A percentile compares a stretch with the other conserved stretches of the same genome.
phyloP scores from a whole-genome alignment of 2,329 filamentous ascomycete species.

The Clonostachys rhizophaga region DNA sequence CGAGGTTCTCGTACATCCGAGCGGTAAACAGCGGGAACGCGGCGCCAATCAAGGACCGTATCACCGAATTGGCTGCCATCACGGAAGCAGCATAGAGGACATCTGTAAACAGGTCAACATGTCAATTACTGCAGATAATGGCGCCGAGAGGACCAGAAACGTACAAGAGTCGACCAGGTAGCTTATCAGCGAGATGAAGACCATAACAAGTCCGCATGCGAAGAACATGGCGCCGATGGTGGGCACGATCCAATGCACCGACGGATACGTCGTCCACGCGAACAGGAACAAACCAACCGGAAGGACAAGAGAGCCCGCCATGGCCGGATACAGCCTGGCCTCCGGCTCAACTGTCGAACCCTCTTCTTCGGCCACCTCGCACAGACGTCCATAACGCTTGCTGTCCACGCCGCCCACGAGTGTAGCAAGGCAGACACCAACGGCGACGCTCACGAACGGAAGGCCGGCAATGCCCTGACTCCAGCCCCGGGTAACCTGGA shows the following conservation, averaged over 20 bases:
- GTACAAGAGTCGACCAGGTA: slow-evolving; percentile 62
- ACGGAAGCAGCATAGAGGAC: slow-evolving; percentile 64
- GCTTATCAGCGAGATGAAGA: slow-evolving; percentile 56
- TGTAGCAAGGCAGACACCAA: slow-evolving; percentile 58
- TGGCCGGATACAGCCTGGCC: slow-evolving; percentile 73
- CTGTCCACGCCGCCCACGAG: slow-evolving; percentile 63
- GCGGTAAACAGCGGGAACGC: slow-evolving; percentile 64
- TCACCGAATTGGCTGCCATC: slow-evolving; percentile 60
- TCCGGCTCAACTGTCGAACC: slow-evolving; percentile 64
- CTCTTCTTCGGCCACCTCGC: slow-evolving; percentile 30
- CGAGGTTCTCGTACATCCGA: slow-evolving; percentile 42
- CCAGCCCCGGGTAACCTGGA: slow-evolving; percentile 69
- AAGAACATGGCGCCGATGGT: slow-evolving; percentile 58
- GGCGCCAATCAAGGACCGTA: slow-evolving; percentile 64
- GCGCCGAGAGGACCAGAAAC: too few species aligned
- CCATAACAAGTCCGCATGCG: slow-evolving; percentile 51
- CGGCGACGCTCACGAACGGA: slow-evolving; percentile 69
- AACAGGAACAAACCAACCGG: slow-evolving; percentile 84
- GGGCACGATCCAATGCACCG: slow-evolving; percentile 71
- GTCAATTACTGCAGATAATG: too few species aligned
- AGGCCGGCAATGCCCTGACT: slow-evolving; percentile 76
- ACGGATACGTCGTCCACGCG: slow-evolving; percentile 75
- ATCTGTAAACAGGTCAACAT: slow-evolving; percentile 14
- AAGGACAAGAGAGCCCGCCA: slow-evolving; percentile 71
- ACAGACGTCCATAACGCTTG: slow-evolving; percentile 54